Conservation (phyloP, 805 yeast genomes). For the Kluyveromyces starmeri region DNA sequence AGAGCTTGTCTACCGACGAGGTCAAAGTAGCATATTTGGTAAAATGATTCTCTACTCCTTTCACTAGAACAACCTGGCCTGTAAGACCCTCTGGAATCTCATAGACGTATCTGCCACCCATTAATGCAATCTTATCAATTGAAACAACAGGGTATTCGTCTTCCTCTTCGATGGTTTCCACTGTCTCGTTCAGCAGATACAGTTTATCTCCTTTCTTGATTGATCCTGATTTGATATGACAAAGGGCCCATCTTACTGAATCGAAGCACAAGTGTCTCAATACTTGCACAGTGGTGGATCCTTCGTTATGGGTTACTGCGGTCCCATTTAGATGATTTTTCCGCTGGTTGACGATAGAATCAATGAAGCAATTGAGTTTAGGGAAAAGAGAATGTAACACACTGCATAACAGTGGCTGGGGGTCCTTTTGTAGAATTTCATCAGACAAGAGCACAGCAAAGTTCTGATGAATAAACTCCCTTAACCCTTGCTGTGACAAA, state of each 20-base stretch:
- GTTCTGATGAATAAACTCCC: conserved; percentile 36
- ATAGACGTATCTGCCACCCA: conserved; percentile 64
- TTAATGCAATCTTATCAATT: conserved; percentile 38
- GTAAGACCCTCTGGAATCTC: conserved; percentile 44
- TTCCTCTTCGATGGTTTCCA: conserved; percentile 11
- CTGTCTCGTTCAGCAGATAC: conserved; percentile 31
- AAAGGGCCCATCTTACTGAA: conserved; percentile 45
- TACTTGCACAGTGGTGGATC: conserved; percentile 36
- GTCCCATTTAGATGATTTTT: background rate
- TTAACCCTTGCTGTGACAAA: conserved; percentile 37
- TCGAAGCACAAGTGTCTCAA: conserved; percentile 52
- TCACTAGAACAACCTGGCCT: conserved; percentile 62
- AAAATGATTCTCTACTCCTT: conserved; percentile 51
- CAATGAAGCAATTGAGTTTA: conserved; percentile 10
- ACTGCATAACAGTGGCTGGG: conserved; percentile 46
- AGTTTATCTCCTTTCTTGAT: conserved; percentile 40
- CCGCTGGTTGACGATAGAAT: background rate
- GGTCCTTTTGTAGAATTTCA: conserved; percentile 40
- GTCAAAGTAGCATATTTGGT: conserved; percentile 54
- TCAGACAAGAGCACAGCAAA: conserved; percentile 40
- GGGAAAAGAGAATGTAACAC: conserved; percentile 51
- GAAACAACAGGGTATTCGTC: conserved; percentile 39
- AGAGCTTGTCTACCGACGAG: conserved; percentile 19
- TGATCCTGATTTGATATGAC: conserved; percentile 55
- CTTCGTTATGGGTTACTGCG: background rate